Percentiles rank a stretch among this genome's conserved stretches.
These are phyloP conservation scores for Sparassis latifolia DNA, from an alignment of 1,284 basidiomycete genomes.

Conservation along the genomic window DNA sequence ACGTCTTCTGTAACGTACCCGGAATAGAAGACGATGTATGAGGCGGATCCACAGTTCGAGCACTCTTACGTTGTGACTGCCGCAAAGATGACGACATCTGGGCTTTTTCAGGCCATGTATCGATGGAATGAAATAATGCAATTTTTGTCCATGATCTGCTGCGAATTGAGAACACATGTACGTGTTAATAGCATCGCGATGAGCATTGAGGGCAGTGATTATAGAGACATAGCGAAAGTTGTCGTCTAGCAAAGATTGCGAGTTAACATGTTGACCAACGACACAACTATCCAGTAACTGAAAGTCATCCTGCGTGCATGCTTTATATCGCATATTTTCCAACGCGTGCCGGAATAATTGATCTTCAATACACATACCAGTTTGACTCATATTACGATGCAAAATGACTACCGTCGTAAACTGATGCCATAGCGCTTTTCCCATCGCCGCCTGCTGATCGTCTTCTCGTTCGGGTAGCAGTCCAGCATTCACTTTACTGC, in stretches of 20 bases:
- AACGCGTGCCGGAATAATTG: conserved; percentile 21
- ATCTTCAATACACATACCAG: conserved; percentile 17
- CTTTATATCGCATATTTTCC: conserved; percentile 28
- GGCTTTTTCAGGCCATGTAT: background rate
- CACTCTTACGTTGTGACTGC: background rate
- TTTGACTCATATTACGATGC: conserved; percentile 26
- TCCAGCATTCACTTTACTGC: background rate
- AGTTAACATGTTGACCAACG: background rate
- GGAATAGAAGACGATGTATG: background rate
- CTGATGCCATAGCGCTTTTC: conserved; percentile 17
- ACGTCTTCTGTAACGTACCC: background rate
- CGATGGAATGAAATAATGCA: background rate
- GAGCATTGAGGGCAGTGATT: background rate
- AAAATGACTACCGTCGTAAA: conserved; percentile 19
- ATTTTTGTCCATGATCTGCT: background rate
- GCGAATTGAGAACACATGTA: background rate
- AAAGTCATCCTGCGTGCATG: conserved; percentile 29
- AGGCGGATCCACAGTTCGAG: background rate
- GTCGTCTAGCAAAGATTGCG: background rate
- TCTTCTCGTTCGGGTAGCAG: background rate
- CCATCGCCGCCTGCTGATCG: background rate
- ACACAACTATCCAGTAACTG: conserved; percentile 20
- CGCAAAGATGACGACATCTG: background rate
- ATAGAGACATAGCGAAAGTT: background rate
- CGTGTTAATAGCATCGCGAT: background rate